Evolutionary conservation across 208 protist genomes (phyloP), one percentile per base, ranked within the genome.

Genomic region (Acanthamoeba triangularis): DNA sequence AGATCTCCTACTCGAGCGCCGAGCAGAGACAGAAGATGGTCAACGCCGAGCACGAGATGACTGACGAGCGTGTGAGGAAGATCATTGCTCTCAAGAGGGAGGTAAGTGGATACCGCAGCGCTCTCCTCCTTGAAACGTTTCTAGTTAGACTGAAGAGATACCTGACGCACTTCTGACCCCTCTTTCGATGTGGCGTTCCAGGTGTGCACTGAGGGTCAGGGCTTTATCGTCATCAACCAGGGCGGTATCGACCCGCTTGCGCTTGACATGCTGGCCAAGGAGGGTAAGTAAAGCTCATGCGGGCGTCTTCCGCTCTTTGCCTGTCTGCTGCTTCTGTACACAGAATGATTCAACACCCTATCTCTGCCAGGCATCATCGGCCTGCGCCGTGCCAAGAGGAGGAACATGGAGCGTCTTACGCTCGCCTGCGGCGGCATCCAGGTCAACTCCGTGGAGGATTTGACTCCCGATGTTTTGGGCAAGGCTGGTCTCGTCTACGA

Each of bases 191-290:
- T 6, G 44, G 35, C 5, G 0, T 67, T 44, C 20, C 37, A 98
- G 96, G 97, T 98, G 33, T 98, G 97, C 56, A 98, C 98, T 95
- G 98, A 98, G 93, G 98, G 99, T 61, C 98, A 99, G 78, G 96
- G 97, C 18, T 99, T 99, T 97, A 98, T 99, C 35, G 98, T 99
- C 54, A 99, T 99, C 95, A 99, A 99, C 97, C 99, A 99, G 97
- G 99, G 99, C 97, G 99, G 99, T 93, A 99, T 99, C 96, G 99
- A 99, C 98, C 99, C 99, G 30, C 98, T 99, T 87, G 99, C 99
- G n/a, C 98, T 99, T 16, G 99, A 99, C 94, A 99, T 99, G 98
- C 98, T 99, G 33, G 98, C 99, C 18, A 99, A 99, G 96, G 99
- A 99, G 44, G 95, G 94, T 82, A 63, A 23, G 11, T 20, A 30